Percentiles rank a stretch among this genome's conserved stretches.
Evolutionary conservation across 2,329 filamentous ascomycete species (phyloP).

Genomic region (Claviceps pusilla): DNA sequence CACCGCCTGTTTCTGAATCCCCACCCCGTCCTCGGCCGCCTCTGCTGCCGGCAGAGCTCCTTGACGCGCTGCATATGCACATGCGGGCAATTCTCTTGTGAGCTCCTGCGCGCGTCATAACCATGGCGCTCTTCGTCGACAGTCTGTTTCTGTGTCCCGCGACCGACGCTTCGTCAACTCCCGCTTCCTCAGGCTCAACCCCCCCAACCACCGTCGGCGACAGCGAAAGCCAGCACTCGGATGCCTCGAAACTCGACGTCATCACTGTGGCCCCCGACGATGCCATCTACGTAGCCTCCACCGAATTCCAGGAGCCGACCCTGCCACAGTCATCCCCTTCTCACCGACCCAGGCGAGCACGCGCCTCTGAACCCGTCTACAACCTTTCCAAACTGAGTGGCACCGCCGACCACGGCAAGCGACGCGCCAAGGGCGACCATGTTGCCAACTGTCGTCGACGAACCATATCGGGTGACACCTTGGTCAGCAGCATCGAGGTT

Average conservation of each 20-base stretch:
- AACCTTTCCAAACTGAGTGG: slow-evolving; percentile 50
- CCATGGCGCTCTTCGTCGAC: slow-evolving; percentile 21
- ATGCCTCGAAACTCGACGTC: slow-evolving; percentile 24
- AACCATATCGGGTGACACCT: slow-evolving; percentile 28
- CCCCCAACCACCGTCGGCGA: slow-evolving; percentile 54
- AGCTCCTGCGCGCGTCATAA: background rate
- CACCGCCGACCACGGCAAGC: slow-evolving; percentile 44
- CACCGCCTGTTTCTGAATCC: background rate
- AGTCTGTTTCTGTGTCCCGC: slow-evolving; percentile 16
- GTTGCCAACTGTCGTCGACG: slow-evolving; percentile 30
- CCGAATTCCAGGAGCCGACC: slow-evolving; percentile 14
- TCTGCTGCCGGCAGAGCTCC: slow-evolving; percentile 5
- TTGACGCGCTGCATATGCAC: slow-evolving; percentile 3
- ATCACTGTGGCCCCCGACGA: slow-evolving; percentile 17
- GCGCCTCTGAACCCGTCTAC: slow-evolving; percentile 45
- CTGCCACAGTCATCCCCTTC: slow-evolving; percentile 13
- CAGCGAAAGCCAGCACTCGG: slow-evolving; percentile 40
- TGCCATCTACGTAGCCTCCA: slow-evolving; percentile 9
- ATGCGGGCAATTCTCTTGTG: background rate
- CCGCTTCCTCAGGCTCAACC: slow-evolving; percentile 45
- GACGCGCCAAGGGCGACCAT: slow-evolving; percentile 35
- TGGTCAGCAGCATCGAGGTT: slow-evolving; percentile 14
- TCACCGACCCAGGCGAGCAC: slow-evolving; percentile 38
- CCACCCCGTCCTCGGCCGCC: background rate
- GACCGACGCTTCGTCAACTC: slow-evolving; percentile 30